phyloP scores from a whole-genome alignment of 352 stramenopile genomes.

The Pythium scleroteichum region DNA sequence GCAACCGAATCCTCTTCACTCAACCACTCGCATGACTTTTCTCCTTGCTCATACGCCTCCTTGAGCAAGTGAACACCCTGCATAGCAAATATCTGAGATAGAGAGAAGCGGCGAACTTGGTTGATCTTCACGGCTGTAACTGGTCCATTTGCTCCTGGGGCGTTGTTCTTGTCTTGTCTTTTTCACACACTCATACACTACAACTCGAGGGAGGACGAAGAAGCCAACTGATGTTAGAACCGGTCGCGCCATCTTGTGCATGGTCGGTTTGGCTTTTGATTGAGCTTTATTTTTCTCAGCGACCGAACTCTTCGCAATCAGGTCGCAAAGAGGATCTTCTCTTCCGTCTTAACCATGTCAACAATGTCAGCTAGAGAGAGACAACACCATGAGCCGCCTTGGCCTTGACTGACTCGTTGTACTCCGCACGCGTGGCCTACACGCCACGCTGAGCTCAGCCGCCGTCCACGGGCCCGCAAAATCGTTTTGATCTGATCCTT shows the following conservation, averaged over 20 bases:
- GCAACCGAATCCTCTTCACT: too few species aligned
- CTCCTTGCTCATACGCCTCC: too few species aligned
- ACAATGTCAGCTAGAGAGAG: neutral
- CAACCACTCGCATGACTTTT: too few species aligned
- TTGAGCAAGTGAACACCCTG: too few species aligned
- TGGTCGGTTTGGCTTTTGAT: neutral
- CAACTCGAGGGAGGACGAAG: neutral
- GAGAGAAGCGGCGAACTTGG: too few species aligned
- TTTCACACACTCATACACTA: neutral
- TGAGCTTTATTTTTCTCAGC: neutral
- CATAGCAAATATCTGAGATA: too few species aligned
- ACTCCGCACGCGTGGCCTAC: neutral
- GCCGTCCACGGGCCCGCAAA: too few species aligned
- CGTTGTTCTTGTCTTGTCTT: too few species aligned
- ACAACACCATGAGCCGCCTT: neutral
- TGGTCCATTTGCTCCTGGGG: too few species aligned
- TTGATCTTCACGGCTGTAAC: too few species aligned
- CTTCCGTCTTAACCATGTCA: neutral
- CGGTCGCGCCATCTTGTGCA: neutral
- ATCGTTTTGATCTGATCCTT: neutral
- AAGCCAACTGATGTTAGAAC: slow-evolving; percentile 5
- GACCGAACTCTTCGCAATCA: neutral
- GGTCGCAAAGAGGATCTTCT: neutral
- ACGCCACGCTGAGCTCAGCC: too few species aligned
- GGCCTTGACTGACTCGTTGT: neutral